Conservation (phyloP, 169 alveolate species). For the Neospora caninum region DNA sequence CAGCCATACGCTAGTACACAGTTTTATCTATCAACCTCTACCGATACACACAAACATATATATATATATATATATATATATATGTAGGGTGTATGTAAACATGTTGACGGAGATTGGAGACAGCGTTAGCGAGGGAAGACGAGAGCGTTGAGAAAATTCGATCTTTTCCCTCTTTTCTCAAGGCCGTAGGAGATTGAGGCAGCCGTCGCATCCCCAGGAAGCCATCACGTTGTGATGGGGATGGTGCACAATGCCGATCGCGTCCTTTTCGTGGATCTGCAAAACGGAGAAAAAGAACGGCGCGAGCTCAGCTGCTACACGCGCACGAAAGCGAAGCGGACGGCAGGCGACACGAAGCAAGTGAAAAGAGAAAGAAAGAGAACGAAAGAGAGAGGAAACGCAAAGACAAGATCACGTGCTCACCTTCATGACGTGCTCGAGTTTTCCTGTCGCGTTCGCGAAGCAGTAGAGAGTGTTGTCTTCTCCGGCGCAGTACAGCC, state of each 20-base stretch:
- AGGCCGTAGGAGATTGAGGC: conserved; percentile 45
- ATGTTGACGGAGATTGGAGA: too few species aligned
- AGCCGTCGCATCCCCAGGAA: conserved; percentile 68
- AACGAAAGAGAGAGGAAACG: background rate
- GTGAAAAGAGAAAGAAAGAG: background rate
- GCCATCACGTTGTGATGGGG: conserved; percentile 60
- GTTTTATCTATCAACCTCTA: background rate
- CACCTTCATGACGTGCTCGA: conserved; percentile 64
- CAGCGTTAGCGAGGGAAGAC: too few species aligned
- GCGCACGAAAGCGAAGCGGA: background rate
- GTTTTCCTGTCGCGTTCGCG: conserved; percentile 62
- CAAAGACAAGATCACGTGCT: too few species aligned
- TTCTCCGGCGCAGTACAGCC: conserved; percentile 67
- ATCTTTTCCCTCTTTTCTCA: background rate
- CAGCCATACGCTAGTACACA: too few species aligned
- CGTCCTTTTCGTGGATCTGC: conserved; percentile 67
- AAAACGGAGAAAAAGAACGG: background rate
- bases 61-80: too few species aligned
- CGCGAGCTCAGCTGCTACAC: too few species aligned
- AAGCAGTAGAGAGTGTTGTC: conserved; percentile 63
- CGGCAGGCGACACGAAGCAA: too few species aligned
- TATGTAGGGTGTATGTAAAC: background rate
- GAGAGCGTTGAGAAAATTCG: too few species aligned
- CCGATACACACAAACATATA: background rate
- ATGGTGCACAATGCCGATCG: conserved; percentile 62